Evolutionary conservation across 495 filamentous ascomycete genomes (phyloP).

Genomic region (Neurospora discreta): DNA sequence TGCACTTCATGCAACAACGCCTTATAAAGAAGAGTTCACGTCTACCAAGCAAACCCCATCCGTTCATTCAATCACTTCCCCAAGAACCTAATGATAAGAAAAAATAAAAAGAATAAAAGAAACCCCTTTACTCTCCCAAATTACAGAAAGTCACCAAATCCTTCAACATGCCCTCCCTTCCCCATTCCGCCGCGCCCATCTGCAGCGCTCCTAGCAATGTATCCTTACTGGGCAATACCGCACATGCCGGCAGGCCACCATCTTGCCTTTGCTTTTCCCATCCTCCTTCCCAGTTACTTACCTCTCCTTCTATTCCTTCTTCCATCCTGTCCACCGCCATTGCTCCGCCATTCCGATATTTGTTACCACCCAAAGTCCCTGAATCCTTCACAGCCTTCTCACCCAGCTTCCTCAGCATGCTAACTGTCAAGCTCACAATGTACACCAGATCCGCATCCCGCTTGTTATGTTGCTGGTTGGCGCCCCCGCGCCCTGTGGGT

Average conservation of each 20-base stretch:
- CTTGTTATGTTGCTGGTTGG: conserved; percentile 20
- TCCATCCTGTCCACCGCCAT: background rate
- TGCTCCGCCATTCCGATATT: background rate
- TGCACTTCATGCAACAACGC: background rate
- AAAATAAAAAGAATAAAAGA: background rate
- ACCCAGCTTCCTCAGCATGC: conserved; percentile 54
- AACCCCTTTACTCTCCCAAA: background rate
- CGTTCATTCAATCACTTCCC: background rate
- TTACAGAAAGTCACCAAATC: conserved; percentile 46
- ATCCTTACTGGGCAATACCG: conserved; percentile 55
- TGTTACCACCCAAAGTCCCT: background rate
- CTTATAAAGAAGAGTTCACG: background rate
- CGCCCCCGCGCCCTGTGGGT: conserved; percentile 14
- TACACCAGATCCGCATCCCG: conserved; percentile 39
- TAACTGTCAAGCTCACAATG: conserved; percentile 60
- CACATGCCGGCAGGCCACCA: conserved; percentile 45
- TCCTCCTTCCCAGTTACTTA: background rate
- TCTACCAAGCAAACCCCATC: background rate
- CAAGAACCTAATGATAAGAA: background rate
- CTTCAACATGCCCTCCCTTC: conserved; percentile 51
- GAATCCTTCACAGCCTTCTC: conserved; percentile 57
- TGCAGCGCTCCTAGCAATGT: conserved; percentile 57
- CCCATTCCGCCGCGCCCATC: conserved; percentile 41
- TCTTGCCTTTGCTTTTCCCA: conserved; percentile 3
- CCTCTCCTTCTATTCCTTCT: background rate